Evolutionary conservation across 1,284 basidiomycete genomes (phyloP).

Genomic region (Porodaedalea pini): DNA sequence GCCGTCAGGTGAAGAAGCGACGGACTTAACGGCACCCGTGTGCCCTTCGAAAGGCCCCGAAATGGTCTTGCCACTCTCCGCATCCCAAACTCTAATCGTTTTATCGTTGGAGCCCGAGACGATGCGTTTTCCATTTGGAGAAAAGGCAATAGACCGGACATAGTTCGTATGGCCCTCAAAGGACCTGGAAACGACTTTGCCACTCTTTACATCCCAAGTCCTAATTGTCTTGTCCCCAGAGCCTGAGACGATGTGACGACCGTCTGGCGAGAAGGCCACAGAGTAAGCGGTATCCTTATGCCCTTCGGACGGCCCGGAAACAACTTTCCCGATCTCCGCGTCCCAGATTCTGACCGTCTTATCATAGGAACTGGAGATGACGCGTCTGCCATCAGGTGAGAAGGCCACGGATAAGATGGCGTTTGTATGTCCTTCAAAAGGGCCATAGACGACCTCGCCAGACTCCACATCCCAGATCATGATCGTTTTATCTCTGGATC

Average conservation of each 20-base stretch:
- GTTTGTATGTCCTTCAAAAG: background rate
- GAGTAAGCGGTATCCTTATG: slow-evolving; percentile 21
- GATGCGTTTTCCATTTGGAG: slow-evolving; percentile 24
- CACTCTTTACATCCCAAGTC: slow-evolving; percentile 2
- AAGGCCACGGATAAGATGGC: background rate
- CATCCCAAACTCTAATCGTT: slow-evolving; percentile 23
- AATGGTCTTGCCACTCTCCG: slow-evolving; percentile 10
- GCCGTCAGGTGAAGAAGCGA: slow-evolving; percentile 26
- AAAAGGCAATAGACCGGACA: slow-evolving; percentile 21
- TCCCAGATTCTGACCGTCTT: slow-evolving; percentile 27
- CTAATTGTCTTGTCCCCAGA: slow-evolving; percentile 7
- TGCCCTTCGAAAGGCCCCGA: slow-evolving; percentile 22
- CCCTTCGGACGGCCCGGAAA: slow-evolving; percentile 3
- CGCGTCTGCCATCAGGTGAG: slow-evolving; percentile 13
- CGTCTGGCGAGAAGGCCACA: slow-evolving; percentile 18
- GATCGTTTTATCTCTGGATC: slow-evolving; percentile 12
- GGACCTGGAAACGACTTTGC: background rate
- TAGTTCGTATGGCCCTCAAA: slow-evolving; percentile 18
- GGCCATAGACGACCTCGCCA: background rate
- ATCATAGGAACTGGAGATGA: slow-evolving; percentile 26
- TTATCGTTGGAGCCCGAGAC: slow-evolving; percentile 25
- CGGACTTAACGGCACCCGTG: slow-evolving; percentile 20
- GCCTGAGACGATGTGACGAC: slow-evolving; percentile 1
- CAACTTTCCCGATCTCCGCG: slow-evolving; percentile 5
- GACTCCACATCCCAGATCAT: slow-evolving; percentile 7